These are phyloP conservation scores for Talaromyces islandicus DNA, from an alignment of 2,329 filamentous ascomycete genomes.

Conservation along the genomic window DNA sequence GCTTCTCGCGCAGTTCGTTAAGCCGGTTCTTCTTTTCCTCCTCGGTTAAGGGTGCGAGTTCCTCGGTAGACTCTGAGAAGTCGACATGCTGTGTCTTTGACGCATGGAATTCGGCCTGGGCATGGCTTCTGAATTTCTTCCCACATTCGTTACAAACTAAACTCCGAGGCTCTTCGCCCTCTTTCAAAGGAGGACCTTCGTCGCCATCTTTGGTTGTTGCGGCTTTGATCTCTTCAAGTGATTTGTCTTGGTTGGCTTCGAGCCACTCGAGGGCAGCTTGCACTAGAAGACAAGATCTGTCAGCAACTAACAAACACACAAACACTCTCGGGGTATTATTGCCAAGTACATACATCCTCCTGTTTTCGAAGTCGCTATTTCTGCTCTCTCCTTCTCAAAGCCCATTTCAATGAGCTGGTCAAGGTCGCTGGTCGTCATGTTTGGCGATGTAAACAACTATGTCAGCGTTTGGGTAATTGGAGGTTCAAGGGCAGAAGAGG, in stretches of 20 bases:
- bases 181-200: slow-evolving; percentile 60
- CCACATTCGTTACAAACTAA: slow-evolving; percentile 92
- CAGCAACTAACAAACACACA: background rate
- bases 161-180: slow-evolving; percentile 67
- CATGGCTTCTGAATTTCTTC: slow-evolving; percentile 78
- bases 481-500: background rate
- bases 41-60: slow-evolving; percentile 82
- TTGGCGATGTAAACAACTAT: background rate
- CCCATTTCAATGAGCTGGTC: slow-evolving; percentile 61
- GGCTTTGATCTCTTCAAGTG: slow-evolving; percentile 71
- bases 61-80: slow-evolving; percentile 89
- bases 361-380: slow-evolving; percentile 76
- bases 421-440: slow-evolving; percentile 47
- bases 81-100: slow-evolving; percentile 85
- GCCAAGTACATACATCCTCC: slow-evolving; percentile 60
- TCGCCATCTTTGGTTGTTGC: slow-evolving; percentile 46
- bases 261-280: slow-evolving; percentile 92
- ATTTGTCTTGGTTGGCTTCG: slow-evolving; percentile 82
- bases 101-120: slow-evolving; percentile 83
- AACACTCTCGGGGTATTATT: background rate
- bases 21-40: slow-evolving; percentile 83
- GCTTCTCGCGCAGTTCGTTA: slow-evolving; percentile 64
- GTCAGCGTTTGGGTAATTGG: background rate
- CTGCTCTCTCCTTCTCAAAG: slow-evolving; percentile 76
- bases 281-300: slow-evolving; percentile 45